These are phyloP conservation scores for Fusarium clavum DNA, from an alignment of 2,329 filamentous ascomycete species.

Conservation along the genomic window DNA sequence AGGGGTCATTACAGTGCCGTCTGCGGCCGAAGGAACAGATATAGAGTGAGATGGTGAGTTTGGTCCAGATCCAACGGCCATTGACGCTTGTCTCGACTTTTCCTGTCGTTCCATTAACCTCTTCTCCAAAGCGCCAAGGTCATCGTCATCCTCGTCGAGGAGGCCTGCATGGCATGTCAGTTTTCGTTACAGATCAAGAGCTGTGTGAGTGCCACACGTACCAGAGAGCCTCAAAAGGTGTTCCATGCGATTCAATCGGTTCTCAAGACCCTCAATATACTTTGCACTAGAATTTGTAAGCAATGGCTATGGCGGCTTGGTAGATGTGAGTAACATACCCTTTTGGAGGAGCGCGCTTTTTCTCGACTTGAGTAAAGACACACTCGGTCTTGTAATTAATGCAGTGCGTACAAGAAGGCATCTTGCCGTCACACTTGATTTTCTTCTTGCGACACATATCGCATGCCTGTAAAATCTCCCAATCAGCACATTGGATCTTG, in stretches of 20 bases:
- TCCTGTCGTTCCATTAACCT: slow-evolving; percentile 70
- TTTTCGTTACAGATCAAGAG: not conserved
- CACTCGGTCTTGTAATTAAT: slow-evolving; percentile 98
- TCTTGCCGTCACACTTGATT: slow-evolving; percentile 97
- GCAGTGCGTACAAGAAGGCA: slow-evolving; percentile 94
- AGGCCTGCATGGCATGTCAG: slow-evolving; percentile 65
- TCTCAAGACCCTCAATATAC: slow-evolving; percentile 97
- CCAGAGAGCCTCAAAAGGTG: slow-evolving; percentile 86
- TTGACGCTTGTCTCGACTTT: slow-evolving; percentile 63
- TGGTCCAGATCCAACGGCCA: slow-evolving; percentile 60
- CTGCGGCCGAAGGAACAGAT: slow-evolving; percentile 52
- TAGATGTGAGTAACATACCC: slow-evolving; percentile 68
- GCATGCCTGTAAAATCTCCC: slow-evolving; percentile 72
- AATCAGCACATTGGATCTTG: slow-evolving; percentile 31
- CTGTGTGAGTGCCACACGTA: slow-evolving; percentile 46
- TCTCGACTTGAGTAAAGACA: slow-evolving; percentile 97
- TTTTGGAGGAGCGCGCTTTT: slow-evolving; percentile 97
- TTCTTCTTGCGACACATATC: slow-evolving; percentile 98
- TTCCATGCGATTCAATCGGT: slow-evolving; percentile 95
- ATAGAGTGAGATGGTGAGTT: slow-evolving; percentile 63
- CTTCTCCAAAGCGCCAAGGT: slow-evolving; percentile 89
- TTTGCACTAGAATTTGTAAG: slow-evolving; percentile 74
- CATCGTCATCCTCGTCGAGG: slow-evolving; percentile 85
- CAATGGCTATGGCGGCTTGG: not conserved
- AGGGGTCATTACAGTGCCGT: slow-evolving; percentile 60